Base-by-base conservation (phyloP, 768 basidiomycete species). In the Auriscalpium vulgare region DNA sequence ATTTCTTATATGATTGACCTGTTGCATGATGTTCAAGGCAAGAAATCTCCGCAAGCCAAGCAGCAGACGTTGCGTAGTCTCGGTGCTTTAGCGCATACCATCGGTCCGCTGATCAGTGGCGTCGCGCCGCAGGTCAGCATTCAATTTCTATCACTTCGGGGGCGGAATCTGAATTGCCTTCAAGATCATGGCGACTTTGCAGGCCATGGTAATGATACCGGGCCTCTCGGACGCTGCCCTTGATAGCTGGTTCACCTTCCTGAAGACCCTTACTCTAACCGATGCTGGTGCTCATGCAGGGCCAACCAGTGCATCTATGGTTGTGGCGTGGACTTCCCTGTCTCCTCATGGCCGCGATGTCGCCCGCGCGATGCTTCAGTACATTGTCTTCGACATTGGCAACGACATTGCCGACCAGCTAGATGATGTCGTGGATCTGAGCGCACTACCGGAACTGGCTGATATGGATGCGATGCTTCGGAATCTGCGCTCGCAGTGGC, bases 111-210 rank as follows among this genome's bases (percentile, higher is more conserved):
- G 0, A 86, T 95, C 62, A 79, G 76, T 46, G 82, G 80, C 47
- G 86, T 92, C 53, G 85, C 91, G 4, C 91, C 93, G 17, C 95
- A 97, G 83, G 95, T 93, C 62, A 17, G 54, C 55, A 35, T 4
- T 45, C 10, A 16, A 13, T 34, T 7, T 17, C 11, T 17, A 55
- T 9, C 37, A 36, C 53, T 46, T 36, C 3, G 35, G 17, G 38
- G 13, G 13, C 37, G 45, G 57, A 34, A 56, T 62, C 1, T 62
- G 61, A 46, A 51, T 46, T 55, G 36, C 40, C 13, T 9, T 56
- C 23, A 62, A 99, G 95, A 86, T 97, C 62, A 93, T 98, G 89
- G 93, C 95, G 0, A 93, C 88, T 16, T 79, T 99, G 40, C 95
- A 98, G 71, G 92, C 89, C 7, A 89, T 87, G 72, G 77, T 97